Percentiles rank a stretch among this genome's conserved stretches.
These are phyloP conservation scores for Candida gigantensis DNA, from an alignment of 1,139 yeast species.

Conservation along the genomic window DNA sequence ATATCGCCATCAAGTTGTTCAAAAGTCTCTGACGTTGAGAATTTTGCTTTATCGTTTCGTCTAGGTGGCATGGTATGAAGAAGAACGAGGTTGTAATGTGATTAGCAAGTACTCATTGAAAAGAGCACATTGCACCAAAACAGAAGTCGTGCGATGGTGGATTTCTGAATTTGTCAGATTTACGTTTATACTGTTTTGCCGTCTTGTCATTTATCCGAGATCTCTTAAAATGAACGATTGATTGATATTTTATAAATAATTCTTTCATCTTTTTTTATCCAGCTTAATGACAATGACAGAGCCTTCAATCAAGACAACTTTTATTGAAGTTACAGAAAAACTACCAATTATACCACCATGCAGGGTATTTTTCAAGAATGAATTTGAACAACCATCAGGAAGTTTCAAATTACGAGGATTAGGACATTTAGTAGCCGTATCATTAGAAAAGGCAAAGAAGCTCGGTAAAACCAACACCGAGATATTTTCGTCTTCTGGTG, in stretches of 20 bases:
- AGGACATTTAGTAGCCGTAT: conserved; percentile 31
- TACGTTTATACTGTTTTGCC: too few relatives aligned
- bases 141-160: too few relatives aligned
- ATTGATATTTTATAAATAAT: too few relatives aligned
- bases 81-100: too few relatives aligned
- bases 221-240: too few relatives aligned
- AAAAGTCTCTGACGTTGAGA: conserved; percentile 10
- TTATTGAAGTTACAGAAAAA: conserved; percentile 36
- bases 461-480: conserved; percentile 22
- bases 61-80: conserved; percentile 9
- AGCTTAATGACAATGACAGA: conserved; percentile 5
- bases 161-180: too few relatives aligned
- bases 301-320: conserved; percentile 28
- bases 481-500: conserved; percentile 46
- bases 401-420: conserved; percentile 44
- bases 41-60: conserved; percentile 7
- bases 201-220: too few relatives aligned
- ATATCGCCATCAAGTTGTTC: conserved; percentile 17
- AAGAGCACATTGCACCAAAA: too few relatives aligned
- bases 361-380: conserved; percentile 45
- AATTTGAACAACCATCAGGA: conserved; percentile 43
- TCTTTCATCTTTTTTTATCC: too few relatives aligned
- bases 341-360: conserved; percentile 41
- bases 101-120: too few relatives aligned
- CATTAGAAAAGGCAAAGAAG: conserved; percentile 21